A percentile compares a stretch with the other conserved stretches of the same genome.
Conservation (phyloP, 192 early-diverging fungal species). For the Gigaspora rosea region DNA sequence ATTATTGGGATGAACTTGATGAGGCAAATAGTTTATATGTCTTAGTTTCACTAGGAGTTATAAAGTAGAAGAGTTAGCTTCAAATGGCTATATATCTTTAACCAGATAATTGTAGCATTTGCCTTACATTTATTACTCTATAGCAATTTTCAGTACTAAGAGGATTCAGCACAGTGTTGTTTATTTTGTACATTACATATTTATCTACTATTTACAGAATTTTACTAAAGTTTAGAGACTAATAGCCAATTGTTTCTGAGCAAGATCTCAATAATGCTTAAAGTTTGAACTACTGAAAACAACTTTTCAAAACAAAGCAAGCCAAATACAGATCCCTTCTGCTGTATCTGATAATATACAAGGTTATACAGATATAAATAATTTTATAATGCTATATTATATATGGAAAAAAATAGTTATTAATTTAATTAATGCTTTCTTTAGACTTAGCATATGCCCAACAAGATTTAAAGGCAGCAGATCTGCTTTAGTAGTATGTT, state of each 20-base stretch:
- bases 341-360: too few species aligned
- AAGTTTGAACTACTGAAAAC: background rate
- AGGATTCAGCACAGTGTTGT: too few species aligned
- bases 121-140: too few species aligned
- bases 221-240: too few species aligned
- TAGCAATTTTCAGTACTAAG: too few species aligned
- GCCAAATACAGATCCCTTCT: background rate
- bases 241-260: too few species aligned
- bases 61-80: background rate
- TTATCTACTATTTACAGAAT: too few species aligned
- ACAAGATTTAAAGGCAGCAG: slow-evolving; percentile 11
- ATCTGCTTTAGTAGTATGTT: too few species aligned
- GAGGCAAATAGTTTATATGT: background rate
- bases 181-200: too few species aligned
- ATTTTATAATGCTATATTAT: too few species aligned
- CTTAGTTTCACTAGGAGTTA: background rate
- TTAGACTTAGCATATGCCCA: background rate
- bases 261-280: background rate
- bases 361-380: background rate
- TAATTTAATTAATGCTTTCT: background rate
- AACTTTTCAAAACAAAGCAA: background rate
- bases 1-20: background rate
- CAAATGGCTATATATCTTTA: too few species aligned
- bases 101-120: too few species aligned
- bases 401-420: background rate